phyloP scores from a whole-genome alignment of 768 basidiomycete species.

The Hygrophoropsis aurantiaca region DNA sequence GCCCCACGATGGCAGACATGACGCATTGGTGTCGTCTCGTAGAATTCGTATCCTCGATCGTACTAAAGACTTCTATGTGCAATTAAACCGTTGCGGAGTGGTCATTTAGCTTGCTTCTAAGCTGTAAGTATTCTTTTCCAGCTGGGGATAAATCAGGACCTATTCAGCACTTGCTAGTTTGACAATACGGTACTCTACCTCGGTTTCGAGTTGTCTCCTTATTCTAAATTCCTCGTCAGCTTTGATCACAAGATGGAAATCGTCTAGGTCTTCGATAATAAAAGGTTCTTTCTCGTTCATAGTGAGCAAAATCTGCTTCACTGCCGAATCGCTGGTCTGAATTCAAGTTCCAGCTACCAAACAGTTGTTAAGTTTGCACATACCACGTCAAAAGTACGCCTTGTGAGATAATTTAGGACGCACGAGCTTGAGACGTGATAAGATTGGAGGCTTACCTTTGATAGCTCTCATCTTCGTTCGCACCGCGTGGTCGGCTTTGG shows the following conservation, averaged over 20 bases:
- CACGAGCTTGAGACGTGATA: conserved; percentile 6
- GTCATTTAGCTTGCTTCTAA: conserved; percentile 41
- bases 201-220: conserved; percentile 67
- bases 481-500: background rate
- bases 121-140: conserved; percentile 87
- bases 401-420: conserved; percentile 22
- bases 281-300: conserved; percentile 82
- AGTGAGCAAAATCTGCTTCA: conserved; percentile 81
- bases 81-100: background rate
- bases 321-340: conserved; percentile 71
- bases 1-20: too few relatives aligned
- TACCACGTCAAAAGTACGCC: conserved; percentile 72
- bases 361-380: conserved; percentile 14
- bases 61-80: too few relatives aligned
- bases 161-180: background rate
- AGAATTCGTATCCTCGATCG: too few relatives aligned
- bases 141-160: conserved; percentile 35
- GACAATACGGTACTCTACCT: conserved; percentile 49
- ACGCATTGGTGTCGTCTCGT: too few relatives aligned
- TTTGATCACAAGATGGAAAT: conserved; percentile 80
- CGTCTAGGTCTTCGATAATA: conserved; percentile 86
- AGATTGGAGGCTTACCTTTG: conserved; percentile 44
- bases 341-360: conserved; percentile 1
- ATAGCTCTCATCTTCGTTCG: conserved; percentile 55
- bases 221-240: conserved; percentile 80